phyloP scores from a whole-genome alignment of 495 filamentous ascomycete genomes.

The Lophium mytilinum region DNA sequence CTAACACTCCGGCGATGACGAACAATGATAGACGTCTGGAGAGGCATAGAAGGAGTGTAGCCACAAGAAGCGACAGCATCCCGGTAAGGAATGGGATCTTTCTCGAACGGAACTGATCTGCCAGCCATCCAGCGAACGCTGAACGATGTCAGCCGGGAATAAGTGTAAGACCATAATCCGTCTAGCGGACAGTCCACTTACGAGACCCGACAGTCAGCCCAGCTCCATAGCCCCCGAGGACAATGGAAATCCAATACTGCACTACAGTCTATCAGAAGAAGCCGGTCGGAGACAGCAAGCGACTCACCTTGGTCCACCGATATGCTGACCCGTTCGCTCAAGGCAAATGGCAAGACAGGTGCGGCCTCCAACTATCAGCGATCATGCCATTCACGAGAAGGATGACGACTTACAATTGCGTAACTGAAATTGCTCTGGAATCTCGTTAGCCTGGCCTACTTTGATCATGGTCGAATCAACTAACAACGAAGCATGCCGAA shows the following conservation, averaged over 20 bases:
- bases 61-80: conserved; percentile 11
- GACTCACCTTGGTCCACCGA: conserved; percentile 19
- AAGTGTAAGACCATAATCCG: neutral
- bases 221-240: conserved; percentile 21
- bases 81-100: conserved; percentile 15
- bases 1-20: conserved; percentile 21
- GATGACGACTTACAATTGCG: neutral
- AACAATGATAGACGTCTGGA: conserved; percentile 17
- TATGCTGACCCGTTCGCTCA: conserved; percentile 21
- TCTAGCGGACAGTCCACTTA: conserved; percentile 3
- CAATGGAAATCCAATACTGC: conserved; percentile 26
- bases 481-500: neutral
- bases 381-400: neutral
- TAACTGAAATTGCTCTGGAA: neutral
- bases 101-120: conserved; percentile 17
- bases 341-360: conserved; percentile 22
- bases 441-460: neutral
- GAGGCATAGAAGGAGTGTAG: conserved; percentile 18
- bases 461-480: neutral
- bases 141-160: neutral
- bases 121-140: conserved; percentile 24
- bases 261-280: conserved; percentile 5
- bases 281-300: neutral
- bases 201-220: conserved; percentile 23
- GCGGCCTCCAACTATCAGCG: conserved; percentile 8